phyloP scores from a whole-genome alignment of 2,329 filamentous ascomycete species.

The Beauveria sp. region DNA sequence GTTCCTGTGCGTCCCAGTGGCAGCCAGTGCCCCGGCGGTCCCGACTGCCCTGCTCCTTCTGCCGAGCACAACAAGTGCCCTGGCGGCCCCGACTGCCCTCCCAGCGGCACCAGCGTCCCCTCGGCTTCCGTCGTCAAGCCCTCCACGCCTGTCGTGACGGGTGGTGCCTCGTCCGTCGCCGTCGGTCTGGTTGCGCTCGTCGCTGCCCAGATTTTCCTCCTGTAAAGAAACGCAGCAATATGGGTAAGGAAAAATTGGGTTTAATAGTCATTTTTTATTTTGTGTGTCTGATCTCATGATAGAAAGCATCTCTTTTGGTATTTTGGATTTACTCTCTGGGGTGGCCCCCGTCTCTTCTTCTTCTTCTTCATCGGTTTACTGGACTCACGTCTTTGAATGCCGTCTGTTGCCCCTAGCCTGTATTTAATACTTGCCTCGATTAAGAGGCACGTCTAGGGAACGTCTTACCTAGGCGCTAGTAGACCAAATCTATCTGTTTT shows the following conservation, averaged over 20 bases:
- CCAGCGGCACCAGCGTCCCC: neutral
- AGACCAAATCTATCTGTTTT: neutral
- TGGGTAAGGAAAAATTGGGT: neutral
- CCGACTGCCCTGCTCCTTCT: neutral
- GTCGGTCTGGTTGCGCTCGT: slow-evolving; percentile 5
- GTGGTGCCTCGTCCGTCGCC: slow-evolving; percentile 2
- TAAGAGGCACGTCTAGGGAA: neutral
- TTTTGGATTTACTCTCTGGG: slow-evolving; percentile 3
- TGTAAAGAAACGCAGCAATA: neutral
- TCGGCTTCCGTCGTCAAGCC: neutral
- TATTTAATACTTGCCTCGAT: neutral
- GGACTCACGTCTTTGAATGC: neutral
- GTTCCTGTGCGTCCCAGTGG: neutral
- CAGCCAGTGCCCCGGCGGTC: slow-evolving; percentile 8
- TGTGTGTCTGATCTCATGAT: slow-evolving; percentile 7
- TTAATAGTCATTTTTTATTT: slow-evolving; percentile 1
- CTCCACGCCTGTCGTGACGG: neutral
- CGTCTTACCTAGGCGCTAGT: neutral
- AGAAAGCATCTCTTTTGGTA: slow-evolving; percentile 4
- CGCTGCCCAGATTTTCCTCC: slow-evolving; percentile 6
- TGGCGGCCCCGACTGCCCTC: slow-evolving; percentile 1
- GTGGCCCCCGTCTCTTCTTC: neutral
- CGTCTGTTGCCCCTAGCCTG: neutral
- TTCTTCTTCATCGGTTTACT: slow-evolving; percentile 3
- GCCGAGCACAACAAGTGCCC: neutral